Evolutionary conservation across 2,329 filamentous ascomycete genomes (phyloP), one percentile per base, ranked within the genome.

Genomic region (Fusarium siculi): DNA sequence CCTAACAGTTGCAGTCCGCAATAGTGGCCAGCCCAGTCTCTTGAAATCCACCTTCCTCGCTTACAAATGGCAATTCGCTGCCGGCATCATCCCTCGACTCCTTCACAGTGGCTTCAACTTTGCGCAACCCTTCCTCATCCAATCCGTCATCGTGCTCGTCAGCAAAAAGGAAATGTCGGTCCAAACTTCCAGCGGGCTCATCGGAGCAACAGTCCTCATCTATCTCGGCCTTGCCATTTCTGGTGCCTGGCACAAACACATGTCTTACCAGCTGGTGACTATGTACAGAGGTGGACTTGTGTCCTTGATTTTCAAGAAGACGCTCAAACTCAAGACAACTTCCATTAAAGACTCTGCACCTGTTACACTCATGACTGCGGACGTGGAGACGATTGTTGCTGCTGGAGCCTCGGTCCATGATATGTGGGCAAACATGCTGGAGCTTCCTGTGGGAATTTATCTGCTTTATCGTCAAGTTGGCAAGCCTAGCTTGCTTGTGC

Each of bases 221-320:
- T 86, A 85, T 59, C 58, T 82, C 18, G 84, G 85, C 7, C 80
- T 85, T 40, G 83, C 84, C 4, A 80, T 86, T 58, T 68, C 79
- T 66, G 49, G 50, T 3, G 58, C 69, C 4, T 79, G 76, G 63
- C 80, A 83, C 60, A 79, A 79, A 34, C 82, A 84, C 62, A 72
- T 79, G 28, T 81, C 81, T 0, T 81, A 76, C 52, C 81, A 82
- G 42, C 76, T 81, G 28, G 79, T 82, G 32, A 80, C 81, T 14
- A 81, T 82, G 77, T 76, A 79, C 37, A 80, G 83, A 28, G 82
- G 79, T 3, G 79, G 77, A 2, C 62, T 84, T 4, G 74, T 81
- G 8, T 84, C 85, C 0, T 79, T 89, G 71, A 84, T 90, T 4
- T 90, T 86, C 72, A 82, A 83, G 23, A 86, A 86, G 72, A 86